phyloP scores from a whole-genome alignment of 805 yeast species.

The Peterozyma toletana region DNA sequence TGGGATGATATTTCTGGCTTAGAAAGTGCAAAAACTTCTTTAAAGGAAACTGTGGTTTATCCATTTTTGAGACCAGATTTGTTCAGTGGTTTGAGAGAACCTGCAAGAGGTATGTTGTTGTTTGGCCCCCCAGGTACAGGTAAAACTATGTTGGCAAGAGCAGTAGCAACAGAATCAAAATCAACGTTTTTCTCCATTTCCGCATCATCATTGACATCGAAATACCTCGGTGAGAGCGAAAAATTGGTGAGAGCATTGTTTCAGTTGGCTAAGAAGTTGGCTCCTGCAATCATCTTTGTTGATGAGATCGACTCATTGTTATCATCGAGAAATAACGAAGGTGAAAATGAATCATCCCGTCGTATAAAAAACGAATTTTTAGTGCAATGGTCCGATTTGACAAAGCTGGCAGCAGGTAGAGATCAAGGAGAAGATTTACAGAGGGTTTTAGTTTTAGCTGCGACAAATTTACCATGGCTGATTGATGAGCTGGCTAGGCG shows the following conservation, averaged over 20 bases:
- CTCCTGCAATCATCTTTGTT: slow-evolving; percentile 91
- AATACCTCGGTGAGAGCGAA: slow-evolving; percentile 87
- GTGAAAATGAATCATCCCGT: slow-evolving; percentile 77
- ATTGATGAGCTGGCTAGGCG: slow-evolving; percentile 96
- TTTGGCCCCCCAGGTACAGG: slow-evolving; percentile 99
- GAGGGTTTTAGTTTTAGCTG: slow-evolving; percentile 85
- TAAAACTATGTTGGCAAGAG: slow-evolving; percentile 93
- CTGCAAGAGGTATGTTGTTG: slow-evolving; percentile 90
- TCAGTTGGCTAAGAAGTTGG: slow-evolving; percentile 71
- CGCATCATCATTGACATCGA: slow-evolving; percentile 84
- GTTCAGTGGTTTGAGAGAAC: slow-evolving; percentile 86
- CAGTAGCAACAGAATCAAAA: slow-evolving; percentile 92
- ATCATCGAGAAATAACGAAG: slow-evolving; percentile 67
- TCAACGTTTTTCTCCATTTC: slow-evolving; percentile 90
- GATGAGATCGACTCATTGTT: slow-evolving; percentile 93
- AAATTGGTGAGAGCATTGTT: slow-evolving; percentile 87
- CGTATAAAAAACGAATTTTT: slow-evolving; percentile 89
- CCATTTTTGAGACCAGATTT: slow-evolving; percentile 93
- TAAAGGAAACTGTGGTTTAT: slow-evolving; percentile 92
- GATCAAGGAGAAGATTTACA: slow-evolving; percentile 44
- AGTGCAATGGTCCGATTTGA: slow-evolving; percentile 90
- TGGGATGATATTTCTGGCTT: slow-evolving; percentile 97
- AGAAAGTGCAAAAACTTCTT: slow-evolving; percentile 77
- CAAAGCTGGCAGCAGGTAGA: slow-evolving; percentile 78
- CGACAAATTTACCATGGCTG: slow-evolving; percentile 95